Evolutionary conservation across 176 grass and related monocot genomes (phyloP), one percentile per base, ranked within the genome.

Genomic region (Puya raimondii): DNA sequence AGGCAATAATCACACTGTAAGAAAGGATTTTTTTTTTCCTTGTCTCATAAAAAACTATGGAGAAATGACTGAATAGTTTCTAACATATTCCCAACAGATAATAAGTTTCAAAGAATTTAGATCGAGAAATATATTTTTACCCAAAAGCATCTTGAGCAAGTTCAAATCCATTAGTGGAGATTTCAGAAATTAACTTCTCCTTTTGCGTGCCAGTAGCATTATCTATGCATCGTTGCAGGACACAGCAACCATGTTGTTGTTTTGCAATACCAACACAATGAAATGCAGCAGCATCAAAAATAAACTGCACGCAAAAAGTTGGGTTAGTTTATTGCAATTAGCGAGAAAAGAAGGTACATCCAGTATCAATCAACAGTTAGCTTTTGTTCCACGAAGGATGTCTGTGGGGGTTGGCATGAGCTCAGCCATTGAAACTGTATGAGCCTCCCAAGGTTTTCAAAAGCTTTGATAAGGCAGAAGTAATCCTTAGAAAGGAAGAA

Each of bases 211-310:
- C 85, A 71, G 70, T 75, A 78, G 84, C 83, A 70, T 48, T 67
- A 72, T 70, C 56, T 68, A 96, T 92, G 72, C 92, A 96, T 47
- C 78, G 75, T 81, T 96, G 92, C 69, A 96, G 72, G 50, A 96
- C 81, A 83, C 88, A 96, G 64, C 92, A 96, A 42, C 88, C 88
- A 78, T 92, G 86, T 48, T 78, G 88, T 74, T 92, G 84, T 66
- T 85, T 83, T 9, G 92, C 92, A 54, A 96, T 85, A 33, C 87
- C 68, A 79, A 81, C 80, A 81, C 86, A 87, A 57, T 83, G 70
- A 42, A 49, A 66, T 76, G 81, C 81, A 64, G 88, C 92, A 23
- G 86, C 84, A 26, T 96, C 88, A 78, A 83, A 96, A 76, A 96
- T 92, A 67, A 89, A 83, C 92, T 92, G 78, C 50, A 33, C 12